Conservation (phyloP, 108 stramenopile species). For the Asterionellopsis glacialis region DNA sequence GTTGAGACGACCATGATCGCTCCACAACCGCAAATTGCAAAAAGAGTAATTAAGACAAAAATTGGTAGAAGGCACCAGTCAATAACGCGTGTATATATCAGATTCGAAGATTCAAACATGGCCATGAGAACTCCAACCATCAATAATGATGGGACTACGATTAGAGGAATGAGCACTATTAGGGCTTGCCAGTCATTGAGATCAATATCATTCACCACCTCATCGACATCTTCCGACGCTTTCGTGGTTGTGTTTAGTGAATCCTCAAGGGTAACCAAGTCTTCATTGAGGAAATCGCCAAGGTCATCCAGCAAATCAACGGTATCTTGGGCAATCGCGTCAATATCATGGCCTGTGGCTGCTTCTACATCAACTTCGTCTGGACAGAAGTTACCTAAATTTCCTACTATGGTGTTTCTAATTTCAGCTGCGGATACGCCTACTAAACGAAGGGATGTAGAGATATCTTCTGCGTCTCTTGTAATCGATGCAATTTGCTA, state of each 20-base stretch:
- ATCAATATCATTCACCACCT: constrained; percentile 17
- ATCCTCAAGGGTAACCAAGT: constrained; percentile 12
- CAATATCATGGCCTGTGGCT: constrained; percentile 5
- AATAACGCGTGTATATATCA: constrained; percentile 10
- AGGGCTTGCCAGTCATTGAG: constrained; percentile 6
- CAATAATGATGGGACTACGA: constrained; percentile 23
- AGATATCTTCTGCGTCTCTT: constrained; percentile 8
- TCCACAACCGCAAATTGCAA: constrained; percentile 3
- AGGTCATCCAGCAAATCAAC: constrained; percentile 23
- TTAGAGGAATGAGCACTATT: constrained; percentile 21
- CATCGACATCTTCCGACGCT: constrained; percentile 16
- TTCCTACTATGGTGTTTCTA: background rate
- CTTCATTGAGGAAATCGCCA: constrained; percentile 18
- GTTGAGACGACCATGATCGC: constrained; percentile 4
- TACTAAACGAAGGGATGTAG: constrained; percentile 3
- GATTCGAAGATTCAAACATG: constrained; percentile 16
- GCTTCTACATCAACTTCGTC: background rate
- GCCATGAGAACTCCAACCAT: constrained; percentile 28
- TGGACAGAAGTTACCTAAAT: constrained; percentile 9
- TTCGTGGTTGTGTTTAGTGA: constrained; percentile 12
- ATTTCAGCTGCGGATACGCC: background rate
- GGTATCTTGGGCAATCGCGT: constrained; percentile 14
- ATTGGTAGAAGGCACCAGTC: constrained; percentile 29
- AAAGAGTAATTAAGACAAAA: constrained; percentile 17
- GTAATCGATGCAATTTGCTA: constrained; percentile 21